phyloP scores from a whole-genome alignment of 179 eudicot genomes.

The Kewa caespitosa region DNA sequence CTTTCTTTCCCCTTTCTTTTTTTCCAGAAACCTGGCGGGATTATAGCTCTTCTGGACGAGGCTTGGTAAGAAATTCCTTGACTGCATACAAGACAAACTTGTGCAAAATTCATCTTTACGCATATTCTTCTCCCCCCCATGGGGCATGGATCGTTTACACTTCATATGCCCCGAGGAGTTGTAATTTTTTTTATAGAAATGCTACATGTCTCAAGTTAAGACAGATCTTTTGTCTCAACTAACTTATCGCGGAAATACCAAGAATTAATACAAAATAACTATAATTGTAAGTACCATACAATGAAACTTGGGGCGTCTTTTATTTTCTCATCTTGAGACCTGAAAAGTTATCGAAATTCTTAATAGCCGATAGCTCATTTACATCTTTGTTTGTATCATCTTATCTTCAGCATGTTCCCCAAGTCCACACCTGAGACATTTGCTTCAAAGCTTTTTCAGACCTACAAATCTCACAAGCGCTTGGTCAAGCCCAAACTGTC shows the following conservation, averaged over 20 bases:
- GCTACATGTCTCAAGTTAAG: no score
- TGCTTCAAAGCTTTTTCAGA: conserved; percentile 91
- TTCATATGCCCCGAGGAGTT: no score
- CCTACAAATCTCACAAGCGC: conserved; percentile 81
- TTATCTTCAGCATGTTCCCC: conserved; percentile 83
- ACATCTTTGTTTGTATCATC: conserved; percentile 13
- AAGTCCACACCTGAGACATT: conserved; percentile 95
- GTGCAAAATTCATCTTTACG: background rate
- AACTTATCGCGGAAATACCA: no score
- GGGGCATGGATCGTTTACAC: no score
- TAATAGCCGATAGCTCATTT: conserved; percentile 12
- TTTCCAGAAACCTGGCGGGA: conserved; percentile 94
- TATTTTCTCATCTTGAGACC: conserved; percentile 3
- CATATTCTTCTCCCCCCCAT: conserved; percentile 1
- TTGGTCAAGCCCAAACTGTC: conserved; percentile 90
- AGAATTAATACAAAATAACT: no score
- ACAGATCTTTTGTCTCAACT: no score
- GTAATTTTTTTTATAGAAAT: no score
- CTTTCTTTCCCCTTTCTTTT: background rate
- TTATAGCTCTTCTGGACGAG: conserved; percentile 91
- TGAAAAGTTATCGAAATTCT: conserved; percentile 1
- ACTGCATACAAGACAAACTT: background rate
- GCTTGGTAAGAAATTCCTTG: conserved; percentile 63
- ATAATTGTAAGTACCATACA: no score
- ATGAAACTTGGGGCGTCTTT: no score